These are phyloP conservation scores for Chlamydomonas sp. DNA, from an alignment of 139 green algal genomes.

Conservation along the genomic window DNA sequence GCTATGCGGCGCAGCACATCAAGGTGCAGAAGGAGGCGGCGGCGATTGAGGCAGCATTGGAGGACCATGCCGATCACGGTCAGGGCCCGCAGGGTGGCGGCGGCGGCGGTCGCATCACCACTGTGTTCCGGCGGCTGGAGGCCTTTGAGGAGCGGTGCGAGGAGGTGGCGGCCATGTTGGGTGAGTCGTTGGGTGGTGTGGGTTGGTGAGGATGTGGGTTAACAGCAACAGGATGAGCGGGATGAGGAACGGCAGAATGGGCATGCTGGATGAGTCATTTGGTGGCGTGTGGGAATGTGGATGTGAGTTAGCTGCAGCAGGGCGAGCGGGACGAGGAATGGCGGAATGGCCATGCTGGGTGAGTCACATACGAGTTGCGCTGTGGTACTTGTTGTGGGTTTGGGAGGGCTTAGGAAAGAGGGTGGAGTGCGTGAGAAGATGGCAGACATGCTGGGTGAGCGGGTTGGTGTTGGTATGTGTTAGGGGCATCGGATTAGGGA, in stretches of 20 bases:
- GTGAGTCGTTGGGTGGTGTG: slow-evolving; percentile 22
- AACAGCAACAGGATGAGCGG: neutral
- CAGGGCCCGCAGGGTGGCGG: neutral
- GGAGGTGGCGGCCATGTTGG: slow-evolving; percentile 84
- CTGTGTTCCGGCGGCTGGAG: slow-evolving; percentile 56
- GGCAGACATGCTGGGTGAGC: no score
- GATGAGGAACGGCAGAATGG: neutral
- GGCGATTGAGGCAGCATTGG: neutral
- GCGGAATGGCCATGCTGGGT: no score
- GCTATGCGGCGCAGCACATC: slow-evolving; percentile 76
- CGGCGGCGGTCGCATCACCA: slow-evolving; percentile 50
- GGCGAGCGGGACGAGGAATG: no score
- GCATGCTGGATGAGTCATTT: neutral
- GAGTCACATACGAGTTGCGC: no score
- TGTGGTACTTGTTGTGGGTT: no score
- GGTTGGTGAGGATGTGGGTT: neutral
- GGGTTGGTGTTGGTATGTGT: no score
- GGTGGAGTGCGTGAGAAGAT: no score
- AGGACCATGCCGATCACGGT: neutral
- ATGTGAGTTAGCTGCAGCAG: no score
- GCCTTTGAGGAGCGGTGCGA: slow-evolving; percentile 43
- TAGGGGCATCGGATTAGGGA: no score
- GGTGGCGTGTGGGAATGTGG: neutral
- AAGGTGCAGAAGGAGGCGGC: slow-evolving; percentile 63
- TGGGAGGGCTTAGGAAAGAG: no score